Evolutionary conservation across 1,139 yeast genomes (phyloP), one percentile per base, ranked within the genome.

Genomic region (Hansenula sp.): DNA sequence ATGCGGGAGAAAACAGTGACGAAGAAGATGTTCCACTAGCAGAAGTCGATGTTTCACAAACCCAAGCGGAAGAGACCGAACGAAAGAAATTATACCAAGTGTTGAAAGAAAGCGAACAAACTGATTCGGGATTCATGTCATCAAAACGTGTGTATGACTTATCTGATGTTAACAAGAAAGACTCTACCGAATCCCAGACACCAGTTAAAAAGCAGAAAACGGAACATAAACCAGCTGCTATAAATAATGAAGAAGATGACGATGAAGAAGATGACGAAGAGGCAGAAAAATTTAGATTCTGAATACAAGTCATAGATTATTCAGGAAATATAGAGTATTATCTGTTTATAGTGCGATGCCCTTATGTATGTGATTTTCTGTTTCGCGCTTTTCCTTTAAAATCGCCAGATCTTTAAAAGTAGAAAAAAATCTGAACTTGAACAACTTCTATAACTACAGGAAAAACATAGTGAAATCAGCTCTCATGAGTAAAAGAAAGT

Each of bases 401-500:
- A n/a, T n/a, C n/a, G n/a, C n/a, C n/a, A n/a, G n/a, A n/a, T n/a
- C n/a, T n/a, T n/a, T n/a, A n/a, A n/a, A n/a, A n/a, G n/a, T n/a
- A n/a, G n/a, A n/a, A n/a, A n/a, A n/a, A n/a, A n/a, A n/a, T n/a
- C n/a, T 21, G 24, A 21, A 6, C 24, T 21, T 21, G 24, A n/a
- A n/a, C n/a, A n/a, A n/a, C n/a, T n/a, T n/a, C n/a, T n/a, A n/a
- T n/a, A n/a, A n/a, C n/a, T n/a, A n/a, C n/a, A n/a, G n/a, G n/a
- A n/a, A n/a, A n/a, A n/a, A n/a, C n/a, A n/a, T n/a, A n/a, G n/a
- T n/a, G n/a, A n/a, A n/a, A n/a, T n/a, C n/a, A n/a, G n/a, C n/a
- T n/a, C n/a, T 16, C 11, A 64, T 64, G 68, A 66, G 66, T 61
- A 62, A 62, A 56, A 66, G 68, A 60, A 64, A 64, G 61, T 66